Conservation (phyloP, 768 basidiomycete genomes). For the Suillus placidus region DNA sequence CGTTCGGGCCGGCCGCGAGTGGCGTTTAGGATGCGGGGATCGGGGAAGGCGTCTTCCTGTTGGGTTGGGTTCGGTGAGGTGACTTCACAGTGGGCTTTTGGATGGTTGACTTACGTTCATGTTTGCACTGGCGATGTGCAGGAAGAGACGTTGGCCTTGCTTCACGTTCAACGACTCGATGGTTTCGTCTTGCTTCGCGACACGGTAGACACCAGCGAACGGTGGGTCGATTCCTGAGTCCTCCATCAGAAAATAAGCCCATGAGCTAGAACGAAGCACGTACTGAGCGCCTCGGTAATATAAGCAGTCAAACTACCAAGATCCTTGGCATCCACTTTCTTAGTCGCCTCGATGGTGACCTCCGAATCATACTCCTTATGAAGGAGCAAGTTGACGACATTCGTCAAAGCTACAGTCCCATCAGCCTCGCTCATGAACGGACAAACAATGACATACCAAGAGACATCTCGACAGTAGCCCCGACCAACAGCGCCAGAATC, state of each 20-base stretch:
- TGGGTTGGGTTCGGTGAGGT: slow-evolving; percentile 8
- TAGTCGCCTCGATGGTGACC: slow-evolving; percentile 37
- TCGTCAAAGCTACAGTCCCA: slow-evolving; percentile 53
- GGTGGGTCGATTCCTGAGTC: slow-evolving; percentile 68
- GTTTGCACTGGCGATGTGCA: slow-evolving; percentile 61
- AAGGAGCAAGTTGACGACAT: slow-evolving; percentile 67
- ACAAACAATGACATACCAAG: slow-evolving; percentile 47
- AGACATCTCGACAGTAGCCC: slow-evolving; percentile 66
- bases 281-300: slow-evolving; percentile 70
- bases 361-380: slow-evolving; percentile 46
- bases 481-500: slow-evolving; percentile 71
- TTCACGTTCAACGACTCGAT: slow-evolving; percentile 46
- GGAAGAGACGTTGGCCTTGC: slow-evolving; percentile 58
- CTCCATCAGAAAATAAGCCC: slow-evolving; percentile 9
- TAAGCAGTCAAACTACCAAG: slow-evolving; percentile 53
- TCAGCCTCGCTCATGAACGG: not conserved
- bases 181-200: slow-evolving; percentile 47
- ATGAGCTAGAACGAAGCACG: slow-evolving; percentile 30
- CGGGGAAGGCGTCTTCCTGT: slow-evolving; percentile 55
- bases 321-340: slow-evolving; percentile 35
- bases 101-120: slow-evolving; percentile 49
- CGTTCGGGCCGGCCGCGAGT: slow-evolving; percentile 46
- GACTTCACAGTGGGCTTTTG: too few species aligned
- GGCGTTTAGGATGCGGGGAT: slow-evolving; percentile 48
- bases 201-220: slow-evolving; percentile 68